Conservation (phyloP, 176 grass and related monocot species). For the Bromus sterilis region DNA sequence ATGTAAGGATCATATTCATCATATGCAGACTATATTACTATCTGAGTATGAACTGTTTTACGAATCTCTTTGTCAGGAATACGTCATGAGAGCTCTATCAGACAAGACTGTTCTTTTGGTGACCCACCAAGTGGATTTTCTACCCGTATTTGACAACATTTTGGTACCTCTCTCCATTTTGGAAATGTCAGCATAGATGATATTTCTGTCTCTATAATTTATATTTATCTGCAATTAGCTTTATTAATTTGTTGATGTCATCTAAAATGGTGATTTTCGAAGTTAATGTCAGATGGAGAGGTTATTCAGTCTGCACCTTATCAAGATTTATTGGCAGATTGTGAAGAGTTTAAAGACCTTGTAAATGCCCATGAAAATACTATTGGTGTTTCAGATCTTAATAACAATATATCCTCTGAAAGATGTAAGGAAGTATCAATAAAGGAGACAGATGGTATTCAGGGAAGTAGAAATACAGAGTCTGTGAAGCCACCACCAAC, state of each 20-base stretch:
- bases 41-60: neutral
- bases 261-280: slow-evolving; percentile 6
- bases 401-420: neutral
- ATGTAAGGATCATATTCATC: slow-evolving; percentile 36
- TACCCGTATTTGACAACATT: slow-evolving; percentile 70
- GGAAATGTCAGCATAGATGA: neutral
- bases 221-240: neutral
- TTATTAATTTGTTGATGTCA: neutral
- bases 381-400: slow-evolving; percentile 31
- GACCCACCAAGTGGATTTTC: slow-evolving; percentile 96
- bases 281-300: slow-evolving; percentile 82
- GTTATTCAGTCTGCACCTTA: slow-evolving; percentile 54
- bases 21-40: neutral
- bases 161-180: slow-evolving; percentile 26
- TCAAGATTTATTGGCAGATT: slow-evolving; percentile 45
- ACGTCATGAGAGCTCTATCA: slow-evolving; percentile 76
- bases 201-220: neutral
- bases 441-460: slow-evolving; percentile 29
- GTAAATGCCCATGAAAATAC: slow-evolving; percentile 68
- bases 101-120: slow-evolving; percentile 81
- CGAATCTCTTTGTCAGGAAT: slow-evolving; percentile 41
- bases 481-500: slow-evolving; percentile 11
- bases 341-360: slow-evolving; percentile 71
- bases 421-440: slow-evolving; percentile 25
- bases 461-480: slow-evolving; percentile 20